Percentiles rank a stretch among this genome's conserved stretches.
These are phyloP conservation scores for Thalassiosira exigua DNA, from an alignment of 352 stramenopile genomes.

Conservation along the genomic window DNA sequence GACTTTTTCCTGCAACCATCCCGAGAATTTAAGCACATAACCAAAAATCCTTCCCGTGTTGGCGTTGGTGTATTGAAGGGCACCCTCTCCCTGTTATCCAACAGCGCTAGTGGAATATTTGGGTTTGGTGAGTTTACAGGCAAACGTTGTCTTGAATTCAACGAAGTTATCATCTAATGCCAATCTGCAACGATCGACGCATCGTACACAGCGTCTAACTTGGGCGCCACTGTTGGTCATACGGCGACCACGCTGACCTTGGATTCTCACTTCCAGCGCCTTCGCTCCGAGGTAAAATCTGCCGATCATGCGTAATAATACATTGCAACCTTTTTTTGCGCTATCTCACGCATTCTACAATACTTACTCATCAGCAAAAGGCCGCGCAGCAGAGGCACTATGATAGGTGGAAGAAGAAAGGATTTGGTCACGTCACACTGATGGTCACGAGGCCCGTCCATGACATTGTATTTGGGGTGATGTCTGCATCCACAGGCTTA, in stretches of 20 bases:
- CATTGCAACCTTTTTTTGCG: no score
- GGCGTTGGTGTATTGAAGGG: conserved; percentile 83
- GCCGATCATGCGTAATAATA: no score
- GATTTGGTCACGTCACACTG: conserved; percentile 64
- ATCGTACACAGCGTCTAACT: no score
- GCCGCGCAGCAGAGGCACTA: conserved; percentile 75
- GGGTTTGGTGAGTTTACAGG: conserved; percentile 61
- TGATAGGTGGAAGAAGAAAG: conserved; percentile 74
- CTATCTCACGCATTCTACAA: no score
- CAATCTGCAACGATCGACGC: no score
- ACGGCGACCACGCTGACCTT: conserved; percentile 74
- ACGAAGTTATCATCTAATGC: no score
- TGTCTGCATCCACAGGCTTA: conserved; percentile 71
- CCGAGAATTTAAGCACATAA: conserved; percentile 74
- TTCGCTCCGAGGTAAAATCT: conserved; percentile 77
- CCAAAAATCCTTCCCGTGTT: conserved; percentile 77
- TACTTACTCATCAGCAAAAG: no score
- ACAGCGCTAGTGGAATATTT: conserved; percentile 83
- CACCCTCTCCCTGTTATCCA: conserved; percentile 83
- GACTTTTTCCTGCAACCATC: conserved; percentile 83
- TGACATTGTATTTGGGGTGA: conserved; percentile 78
- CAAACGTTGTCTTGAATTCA: no score
- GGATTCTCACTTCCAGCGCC: conserved; percentile 77
- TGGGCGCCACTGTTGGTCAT: conserved; percentile 69
- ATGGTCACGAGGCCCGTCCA: conserved; percentile 74